These are phyloP conservation scores for Neurospora tetraspora DNA, from an alignment of 495 filamentous ascomycete genomes.

Conservation along the genomic window DNA sequence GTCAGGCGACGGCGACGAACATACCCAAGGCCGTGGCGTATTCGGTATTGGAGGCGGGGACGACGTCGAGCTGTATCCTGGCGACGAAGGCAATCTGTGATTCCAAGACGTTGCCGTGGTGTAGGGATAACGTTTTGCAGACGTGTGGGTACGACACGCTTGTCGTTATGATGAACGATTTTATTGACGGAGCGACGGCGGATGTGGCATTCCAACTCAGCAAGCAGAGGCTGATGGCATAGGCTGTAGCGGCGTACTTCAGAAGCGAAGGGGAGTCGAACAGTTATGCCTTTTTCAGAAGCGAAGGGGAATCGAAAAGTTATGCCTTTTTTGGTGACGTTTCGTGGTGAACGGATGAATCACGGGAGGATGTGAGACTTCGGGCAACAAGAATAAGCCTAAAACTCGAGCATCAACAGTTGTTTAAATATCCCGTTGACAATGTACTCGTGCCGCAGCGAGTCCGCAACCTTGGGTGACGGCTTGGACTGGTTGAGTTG, in stretches of 20 bases:
- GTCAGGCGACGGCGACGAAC: conserved; percentile 45
- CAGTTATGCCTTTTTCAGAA: no score
- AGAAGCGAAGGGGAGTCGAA: background rate
- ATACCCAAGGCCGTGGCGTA: conserved; percentile 37
- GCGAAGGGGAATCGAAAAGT: background rate
- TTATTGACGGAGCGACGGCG: conserved; percentile 43
- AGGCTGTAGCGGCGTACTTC: background rate
- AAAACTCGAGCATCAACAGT: background rate
- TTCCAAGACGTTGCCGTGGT: conserved; percentile 40
- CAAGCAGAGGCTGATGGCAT: conserved; percentile 23
- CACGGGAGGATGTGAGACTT: background rate
- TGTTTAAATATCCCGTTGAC: background rate
- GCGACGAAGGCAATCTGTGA: conserved; percentile 44
- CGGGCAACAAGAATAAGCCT: background rate
- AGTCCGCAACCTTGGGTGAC: background rate
- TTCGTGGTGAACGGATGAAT: background rate
- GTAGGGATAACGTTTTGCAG: conserved; percentile 28
- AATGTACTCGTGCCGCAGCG: background rate
- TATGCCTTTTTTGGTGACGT: background rate
- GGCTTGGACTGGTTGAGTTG: background rate
- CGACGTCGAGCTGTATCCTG: conserved; percentile 32
- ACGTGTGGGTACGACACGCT: conserved; percentile 27
- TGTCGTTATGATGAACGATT: conserved; percentile 46
- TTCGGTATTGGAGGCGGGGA: conserved; percentile 34
- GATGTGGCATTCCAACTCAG: conserved; percentile 38